phyloP scores from a whole-genome alignment of 768 basidiomycete genomes.

The Kwoniella sp. region DNA sequence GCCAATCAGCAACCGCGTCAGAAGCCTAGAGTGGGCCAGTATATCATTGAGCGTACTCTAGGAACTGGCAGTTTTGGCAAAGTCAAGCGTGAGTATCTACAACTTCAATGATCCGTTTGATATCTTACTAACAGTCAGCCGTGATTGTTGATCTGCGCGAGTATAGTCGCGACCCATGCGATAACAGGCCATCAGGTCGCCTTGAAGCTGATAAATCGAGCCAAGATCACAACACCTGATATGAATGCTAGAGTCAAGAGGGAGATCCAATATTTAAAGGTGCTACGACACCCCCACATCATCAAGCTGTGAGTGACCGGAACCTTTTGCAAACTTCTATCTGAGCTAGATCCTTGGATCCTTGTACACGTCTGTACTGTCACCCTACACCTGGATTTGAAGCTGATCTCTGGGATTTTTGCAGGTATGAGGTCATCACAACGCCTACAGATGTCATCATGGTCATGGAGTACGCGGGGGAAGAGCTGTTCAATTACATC shows the following conservation, averaged over 20 bases:
- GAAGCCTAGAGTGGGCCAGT: conserved; percentile 81
- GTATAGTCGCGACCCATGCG: conserved; percentile 83
- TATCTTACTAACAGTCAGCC: neutral
- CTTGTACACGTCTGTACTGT: no score
- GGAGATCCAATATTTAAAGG: conserved; percentile 95
- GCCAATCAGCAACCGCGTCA: conserved; percentile 19
- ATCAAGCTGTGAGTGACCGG: conserved; percentile 77
- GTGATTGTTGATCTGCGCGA: neutral
- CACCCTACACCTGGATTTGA: no score
- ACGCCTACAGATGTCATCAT: conserved; percentile 96
- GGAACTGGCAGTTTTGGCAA: conserved; percentile 98
- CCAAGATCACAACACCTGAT: conserved; percentile 85
- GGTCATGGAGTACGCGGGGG: conserved; percentile 93
- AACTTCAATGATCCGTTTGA: no score
- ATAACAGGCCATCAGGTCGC: conserved; percentile 94
- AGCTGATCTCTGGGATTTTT: conserved; percentile 54
- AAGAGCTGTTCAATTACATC: conserved; percentile 98
- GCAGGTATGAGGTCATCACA: conserved; percentile 69
- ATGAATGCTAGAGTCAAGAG: conserved; percentile 89
- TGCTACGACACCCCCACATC: conserved; percentile 92
- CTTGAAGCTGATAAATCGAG: conserved; percentile 96
- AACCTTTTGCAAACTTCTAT: no score
- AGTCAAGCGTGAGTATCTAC: conserved; percentile 97
- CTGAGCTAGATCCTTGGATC: no score
- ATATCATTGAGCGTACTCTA: conserved; percentile 80